These are phyloP conservation scores for Aethionema arabicum DNA, from an alignment of 345 rosid genomes.

Conservation along the genomic window DNA sequence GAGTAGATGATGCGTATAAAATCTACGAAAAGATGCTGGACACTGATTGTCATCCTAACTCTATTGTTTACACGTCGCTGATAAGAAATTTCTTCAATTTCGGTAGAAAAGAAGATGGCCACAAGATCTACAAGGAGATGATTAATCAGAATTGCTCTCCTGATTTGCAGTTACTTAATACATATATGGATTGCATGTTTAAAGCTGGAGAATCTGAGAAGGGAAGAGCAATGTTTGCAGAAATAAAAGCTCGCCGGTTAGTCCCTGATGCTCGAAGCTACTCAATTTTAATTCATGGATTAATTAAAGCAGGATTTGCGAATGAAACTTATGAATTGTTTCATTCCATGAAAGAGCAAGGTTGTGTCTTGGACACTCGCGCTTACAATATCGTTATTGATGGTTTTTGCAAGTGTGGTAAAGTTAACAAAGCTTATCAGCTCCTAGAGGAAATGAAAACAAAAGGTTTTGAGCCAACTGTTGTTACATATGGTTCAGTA, in stretches of 20 bases:
- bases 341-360: constrained; percentile 89
- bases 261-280: constrained; percentile 78
- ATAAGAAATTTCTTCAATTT: constrained; percentile 76
- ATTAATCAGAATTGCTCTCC: constrained; percentile 56
- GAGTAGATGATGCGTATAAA: constrained; percentile 83
- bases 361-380: constrained; percentile 76
- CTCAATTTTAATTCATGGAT: constrained; percentile 76
- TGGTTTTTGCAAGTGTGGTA: constrained; percentile 93
- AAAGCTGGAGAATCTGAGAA: constrained; percentile 84
- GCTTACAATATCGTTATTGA: constrained; percentile 82
- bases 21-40: constrained; percentile 88
- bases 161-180: constrained; percentile 76
- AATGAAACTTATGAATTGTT: constrained; percentile 72
- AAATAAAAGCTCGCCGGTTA: constrained; percentile 66
- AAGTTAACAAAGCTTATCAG: constrained; percentile 89
- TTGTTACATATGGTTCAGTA: constrained; percentile 89
- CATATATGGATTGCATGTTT: constrained; percentile 91
- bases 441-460: constrained; percentile 94
- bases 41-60: constrained; percentile 54
- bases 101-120: constrained; percentile 90
- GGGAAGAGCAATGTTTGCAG: constrained; percentile 80
- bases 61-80: constrained; percentile 74
- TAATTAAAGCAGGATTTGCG: constrained; percentile 82
- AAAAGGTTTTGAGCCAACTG: constrained; percentile 73
- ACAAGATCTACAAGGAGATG: constrained; percentile 94